A percentile compares a stretch with the other conserved stretches of the same genome.
Evolutionary conservation across 2,329 filamentous ascomycete genomes (phyloP).

Genomic region (Thielaviopsis euricoi): DNA sequence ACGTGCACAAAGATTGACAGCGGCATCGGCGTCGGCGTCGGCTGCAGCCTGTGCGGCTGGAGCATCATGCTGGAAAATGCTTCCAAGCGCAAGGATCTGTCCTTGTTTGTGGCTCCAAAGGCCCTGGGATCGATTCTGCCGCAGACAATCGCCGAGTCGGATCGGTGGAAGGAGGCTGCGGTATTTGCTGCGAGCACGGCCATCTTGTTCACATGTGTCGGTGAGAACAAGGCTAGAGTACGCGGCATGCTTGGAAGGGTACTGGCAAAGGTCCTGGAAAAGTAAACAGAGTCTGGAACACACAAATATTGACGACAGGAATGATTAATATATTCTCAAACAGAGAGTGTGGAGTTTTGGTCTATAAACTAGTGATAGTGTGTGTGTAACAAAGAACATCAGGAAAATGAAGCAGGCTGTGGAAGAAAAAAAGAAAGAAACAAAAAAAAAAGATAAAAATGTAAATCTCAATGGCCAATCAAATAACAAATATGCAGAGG

Average conservation of each 20-base stretch:
- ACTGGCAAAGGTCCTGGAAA: slow-evolving; percentile 31
- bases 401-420: not conserved
- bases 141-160: slow-evolving; percentile 30
- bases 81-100: slow-evolving; percentile 53
- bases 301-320: too few species aligned
- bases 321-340: too few species aligned
- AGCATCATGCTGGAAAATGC: slow-evolving; percentile 59
- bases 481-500: not conserved
- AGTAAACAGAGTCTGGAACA: slow-evolving; percentile 16
- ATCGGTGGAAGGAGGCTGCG: slow-evolving; percentile 50
- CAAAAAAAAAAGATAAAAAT: too few species aligned
- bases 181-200: slow-evolving; percentile 53
- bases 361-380: not conserved
- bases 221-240: slow-evolving; percentile 45
- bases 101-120: slow-evolving; percentile 65
- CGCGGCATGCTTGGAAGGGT: slow-evolving; percentile 52
- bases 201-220: slow-evolving; percentile 50
- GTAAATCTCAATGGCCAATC: not conserved
- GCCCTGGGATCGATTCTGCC: slow-evolving; percentile 62
- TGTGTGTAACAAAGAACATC: not conserved
- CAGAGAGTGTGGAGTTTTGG: not conserved
- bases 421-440: not conserved
- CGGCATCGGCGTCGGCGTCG: slow-evolving; percentile 52
- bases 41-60: slow-evolving; percentile 65
- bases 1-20: slow-evolving; percentile 34